Evolutionary conservation across 2,329 filamentous ascomycete genomes (phyloP).

Genomic region (Aquanectria penicillioides): DNA sequence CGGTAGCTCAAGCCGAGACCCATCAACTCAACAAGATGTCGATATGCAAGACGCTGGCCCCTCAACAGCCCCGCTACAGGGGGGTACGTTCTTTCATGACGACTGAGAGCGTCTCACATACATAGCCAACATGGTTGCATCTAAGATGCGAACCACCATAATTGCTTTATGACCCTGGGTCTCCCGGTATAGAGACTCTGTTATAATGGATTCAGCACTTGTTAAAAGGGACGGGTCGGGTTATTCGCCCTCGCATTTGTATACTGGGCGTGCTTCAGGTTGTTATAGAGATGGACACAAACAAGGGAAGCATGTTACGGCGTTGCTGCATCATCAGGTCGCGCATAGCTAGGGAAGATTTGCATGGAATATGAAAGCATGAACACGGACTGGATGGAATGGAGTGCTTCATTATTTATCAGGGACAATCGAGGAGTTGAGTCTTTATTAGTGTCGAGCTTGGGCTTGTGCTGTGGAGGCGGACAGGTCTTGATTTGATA

Average conservation of each 20-base stretch:
- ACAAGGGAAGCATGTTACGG: slow-evolving; percentile 49
- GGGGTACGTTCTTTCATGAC: slow-evolving; percentile 62
- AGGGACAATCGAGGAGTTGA: slow-evolving; percentile 39
- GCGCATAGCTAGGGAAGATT: slow-evolving; percentile 40
- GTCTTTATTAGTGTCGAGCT: slow-evolving; percentile 35
- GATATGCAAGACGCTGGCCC: slow-evolving; percentile 67
- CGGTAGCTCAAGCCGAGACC: slow-evolving; percentile 46
- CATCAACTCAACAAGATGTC: slow-evolving; percentile 58
- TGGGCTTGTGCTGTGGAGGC: slow-evolving; percentile 28
- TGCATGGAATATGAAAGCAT: slow-evolving; percentile 43
- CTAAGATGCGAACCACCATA: slow-evolving; percentile 22
- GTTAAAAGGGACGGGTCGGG: slow-evolving; percentile 35
- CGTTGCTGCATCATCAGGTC: slow-evolving; percentile 47
- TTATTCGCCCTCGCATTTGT: slow-evolving; percentile 43
- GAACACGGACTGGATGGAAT: slow-evolving; percentile 37
- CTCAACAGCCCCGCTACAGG: slow-evolving; percentile 62
- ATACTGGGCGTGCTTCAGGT: slow-evolving; percentile 42
- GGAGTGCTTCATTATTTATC: slow-evolving; percentile 30
- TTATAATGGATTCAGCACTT: slow-evolving; percentile 34
- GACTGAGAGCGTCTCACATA: slow-evolving; percentile 43
- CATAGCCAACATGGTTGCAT: slow-evolving; percentile 13
- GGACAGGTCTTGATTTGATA: slow-evolving; percentile 32
- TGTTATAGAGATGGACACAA: slow-evolving; percentile 45
- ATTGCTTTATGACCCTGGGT: slow-evolving; percentile 26
- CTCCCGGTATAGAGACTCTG: slow-evolving; percentile 13